These are phyloP conservation scores for Silene conica DNA, from an alignment of 148 eudicot genomes.

Conservation along the genomic window DNA sequence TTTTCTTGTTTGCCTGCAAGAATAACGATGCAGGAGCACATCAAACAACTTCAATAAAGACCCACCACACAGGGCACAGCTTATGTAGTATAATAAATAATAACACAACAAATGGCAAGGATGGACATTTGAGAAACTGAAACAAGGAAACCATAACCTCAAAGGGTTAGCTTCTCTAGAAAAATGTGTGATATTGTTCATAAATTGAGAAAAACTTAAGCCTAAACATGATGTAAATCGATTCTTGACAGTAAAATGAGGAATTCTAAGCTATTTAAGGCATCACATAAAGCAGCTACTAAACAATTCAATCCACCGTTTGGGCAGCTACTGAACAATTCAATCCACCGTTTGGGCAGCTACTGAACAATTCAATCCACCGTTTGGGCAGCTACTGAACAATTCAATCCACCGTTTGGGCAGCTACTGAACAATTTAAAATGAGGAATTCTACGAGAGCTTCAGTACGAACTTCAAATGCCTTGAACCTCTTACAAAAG, in stretches of 20 bases:
- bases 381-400: too few relatives aligned
- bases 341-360: too few relatives aligned
- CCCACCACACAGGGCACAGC: not conserved
- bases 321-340: too few relatives aligned
- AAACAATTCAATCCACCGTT: not conserved
- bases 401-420: too few relatives aligned
- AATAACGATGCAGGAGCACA: constrained; percentile 3
- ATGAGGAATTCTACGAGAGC: not conserved
- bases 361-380: too few relatives aligned
- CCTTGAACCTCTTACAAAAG: not conserved
- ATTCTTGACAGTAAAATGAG: not conserved
- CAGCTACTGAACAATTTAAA: too few relatives aligned
- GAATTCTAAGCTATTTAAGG: not conserved
- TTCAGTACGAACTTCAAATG: not conserved
- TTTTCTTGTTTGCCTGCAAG: constrained; percentile 77
- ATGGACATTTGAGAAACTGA: not conserved
- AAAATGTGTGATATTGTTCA: not conserved
- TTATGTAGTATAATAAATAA: not conserved
- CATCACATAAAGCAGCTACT: not conserved
- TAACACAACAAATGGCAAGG: not conserved
- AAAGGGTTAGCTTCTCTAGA: not conserved
- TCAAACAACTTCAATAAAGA: not conserved
- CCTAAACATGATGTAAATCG: not conserved
- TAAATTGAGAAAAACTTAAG: not conserved
- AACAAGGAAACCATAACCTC: not conserved